A percentile compares a stretch with the other conserved stretches of the same genome.
These are phyloP conservation scores for Aspergillus steynii DNA, from an alignment of 495 filamentous ascomycete species.

Conservation along the genomic window DNA sequence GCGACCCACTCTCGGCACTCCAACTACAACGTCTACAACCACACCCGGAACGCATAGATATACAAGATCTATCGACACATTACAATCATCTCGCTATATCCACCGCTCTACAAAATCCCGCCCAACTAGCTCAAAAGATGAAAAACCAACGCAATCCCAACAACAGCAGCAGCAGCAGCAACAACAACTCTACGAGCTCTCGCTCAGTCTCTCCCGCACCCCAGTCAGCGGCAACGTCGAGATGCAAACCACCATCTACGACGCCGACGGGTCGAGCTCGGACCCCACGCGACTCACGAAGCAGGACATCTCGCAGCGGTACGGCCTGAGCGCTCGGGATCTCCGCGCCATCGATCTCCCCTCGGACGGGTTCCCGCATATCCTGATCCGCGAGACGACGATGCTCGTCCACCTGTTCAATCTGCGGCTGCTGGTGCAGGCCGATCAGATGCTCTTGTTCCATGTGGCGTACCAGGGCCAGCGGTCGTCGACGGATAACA, in stretches of 20 bases:
- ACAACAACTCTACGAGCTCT: conserved; percentile 2
- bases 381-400: conserved; percentile 29
- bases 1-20: neutral
- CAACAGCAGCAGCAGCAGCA: neutral
- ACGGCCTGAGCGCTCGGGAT: conserved; percentile 28
- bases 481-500: conserved; percentile 7
- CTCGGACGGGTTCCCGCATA: conserved; percentile 31
- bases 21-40: neutral
- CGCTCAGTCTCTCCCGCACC: conserved; percentile 4
- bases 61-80: neutral
- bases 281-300: conserved; percentile 19
- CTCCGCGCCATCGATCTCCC: conserved; percentile 30
- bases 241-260: conserved; percentile 10
- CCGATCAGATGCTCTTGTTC: conserved; percentile 28
- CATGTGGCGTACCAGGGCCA: conserved; percentile 11
- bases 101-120: neutral
- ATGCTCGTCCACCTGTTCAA: conserved; percentile 34
- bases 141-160: neutral
- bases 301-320: conserved; percentile 20
- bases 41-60: neutral
- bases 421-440: conserved; percentile 30
- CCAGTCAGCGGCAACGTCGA: conserved; percentile 14
- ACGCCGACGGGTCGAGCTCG: conserved; percentile 4
- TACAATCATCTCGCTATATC: neutral
- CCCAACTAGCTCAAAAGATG: neutral